Conservation (phyloP, 495 filamentous ascomycete species). For the Corynascus novoguineensis region DNA sequence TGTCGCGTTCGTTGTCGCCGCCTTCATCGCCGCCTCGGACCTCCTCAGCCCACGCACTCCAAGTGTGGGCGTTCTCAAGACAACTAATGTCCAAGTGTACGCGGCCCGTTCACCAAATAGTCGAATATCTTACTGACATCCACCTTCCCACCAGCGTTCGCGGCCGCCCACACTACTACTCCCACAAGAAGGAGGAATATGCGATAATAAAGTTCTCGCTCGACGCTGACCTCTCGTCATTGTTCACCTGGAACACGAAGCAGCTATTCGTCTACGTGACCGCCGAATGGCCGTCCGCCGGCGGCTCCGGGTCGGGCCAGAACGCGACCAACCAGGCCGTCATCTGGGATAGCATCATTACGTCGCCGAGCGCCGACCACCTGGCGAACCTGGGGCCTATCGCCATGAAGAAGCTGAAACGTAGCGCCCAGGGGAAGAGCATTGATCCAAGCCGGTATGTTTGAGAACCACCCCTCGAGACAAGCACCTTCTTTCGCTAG, state of each 20-base stretch:
- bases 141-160: conserved; percentile 54
- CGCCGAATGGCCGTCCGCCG: conserved; percentile 67
- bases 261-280: conserved; percentile 94
- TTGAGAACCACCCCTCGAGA: not conserved
- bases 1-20: conserved; percentile 75
- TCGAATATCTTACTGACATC: too few relatives aligned
- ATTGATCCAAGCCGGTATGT: conserved; percentile 48
- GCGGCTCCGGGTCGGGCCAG: conserved; percentile 15
- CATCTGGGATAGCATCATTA: conserved; percentile 94
- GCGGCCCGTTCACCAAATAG: conserved; percentile 23
- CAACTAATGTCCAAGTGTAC: conserved; percentile 85
- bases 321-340: conserved; percentile 64
- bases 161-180: conserved; percentile 92
- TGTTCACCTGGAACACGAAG: conserved; percentile 99
- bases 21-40: conserved; percentile 71
- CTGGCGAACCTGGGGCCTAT: conserved; percentile 47
- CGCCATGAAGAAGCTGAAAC: conserved; percentile 48
- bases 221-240: conserved; percentile 73
- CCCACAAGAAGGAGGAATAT: conserved; percentile 85
- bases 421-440: conserved; percentile 46
- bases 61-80: conserved; percentile 54
- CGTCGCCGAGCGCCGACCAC: conserved; percentile 56
- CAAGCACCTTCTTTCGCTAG: not conserved
- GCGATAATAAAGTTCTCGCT: conserved; percentile 90
- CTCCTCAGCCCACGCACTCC: conserved; percentile 65